Evolutionary conservation across 768 basidiomycete genomes (phyloP), one percentile per base, ranked within the genome.

Genomic region (Tricholoma matsutake): DNA sequence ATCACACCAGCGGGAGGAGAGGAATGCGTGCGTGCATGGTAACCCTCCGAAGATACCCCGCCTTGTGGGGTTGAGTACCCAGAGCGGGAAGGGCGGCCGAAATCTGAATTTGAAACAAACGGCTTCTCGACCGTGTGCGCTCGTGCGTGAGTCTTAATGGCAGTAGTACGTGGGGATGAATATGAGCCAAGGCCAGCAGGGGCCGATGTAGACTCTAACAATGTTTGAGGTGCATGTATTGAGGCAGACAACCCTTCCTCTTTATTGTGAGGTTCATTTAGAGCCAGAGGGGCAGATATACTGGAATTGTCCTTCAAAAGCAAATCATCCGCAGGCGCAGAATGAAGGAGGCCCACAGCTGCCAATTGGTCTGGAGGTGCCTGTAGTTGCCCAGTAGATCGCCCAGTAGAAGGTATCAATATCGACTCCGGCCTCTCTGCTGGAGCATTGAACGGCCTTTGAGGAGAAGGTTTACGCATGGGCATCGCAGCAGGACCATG

Each of bases 21-120:
- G 0, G 90, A 91, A 63, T 87, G 88, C 45, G 85, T 88, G 41
- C 89, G 84, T 6, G 79, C 68, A 66, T 86, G 84, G 57, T 83
- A 74, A 11, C 68, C 68, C 25, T 71, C 70, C 64, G 71, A 65
- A 47, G 72, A 41, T 14, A 69, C 72, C 51, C 75, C 79, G 16
- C 70, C 74, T 61, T 78, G 75, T 22, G 81, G 77, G 1, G 82
- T 79, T 56, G 80, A 73, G 51, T 77, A 70, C 54, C 83, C 79
- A 20, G 81, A 79, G 63, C 79, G 76, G 61, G 76, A 72, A 62
- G 76, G 71, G 54, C 77, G 73, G 37, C 69, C 62, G 53, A 58
- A 61, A 53, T 73, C 66, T 69, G 45, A 66, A 61, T 67, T 77
- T 64, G 64, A 72, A 68, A 64, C 70, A 58, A 65, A 64, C 59